Conservation (phyloP, 129 eudicot genomes). For the Rutidosis leptorrhynchoides region DNA sequence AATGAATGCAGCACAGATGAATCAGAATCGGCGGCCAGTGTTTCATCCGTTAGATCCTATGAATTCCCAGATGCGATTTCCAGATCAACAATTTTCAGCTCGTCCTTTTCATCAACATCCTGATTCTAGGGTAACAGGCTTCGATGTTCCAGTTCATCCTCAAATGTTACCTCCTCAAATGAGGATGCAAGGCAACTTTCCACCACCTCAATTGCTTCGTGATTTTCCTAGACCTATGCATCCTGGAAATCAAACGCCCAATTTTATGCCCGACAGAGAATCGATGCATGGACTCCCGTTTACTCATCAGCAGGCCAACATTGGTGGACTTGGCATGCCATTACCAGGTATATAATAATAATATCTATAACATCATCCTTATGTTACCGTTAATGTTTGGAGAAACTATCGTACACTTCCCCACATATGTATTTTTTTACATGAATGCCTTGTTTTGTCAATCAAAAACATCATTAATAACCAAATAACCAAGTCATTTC, state of each 20-base stretch:
- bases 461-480: background rate
- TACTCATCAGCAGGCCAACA: constrained; percentile 53
- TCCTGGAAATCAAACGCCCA: constrained; percentile 43
- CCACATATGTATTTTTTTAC: background rate
- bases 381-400: background rate
- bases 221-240: too few relatives aligned
- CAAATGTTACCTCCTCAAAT: constrained; percentile 75
- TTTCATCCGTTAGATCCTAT: constrained; percentile 52
- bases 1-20: background rate
- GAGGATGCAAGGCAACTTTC: constrained; percentile 67
- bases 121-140: constrained; percentile 53
- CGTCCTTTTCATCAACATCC: constrained; percentile 57
- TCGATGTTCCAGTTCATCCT: constrained; percentile 60
- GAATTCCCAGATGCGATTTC: constrained; percentile 63
- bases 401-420: background rate
- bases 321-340: constrained; percentile 63
- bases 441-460: background rate
- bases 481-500: background rate
- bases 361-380: background rate
- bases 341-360: constrained; percentile 63
- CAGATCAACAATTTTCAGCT: constrained; percentile 58
- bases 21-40: constrained; percentile 40
- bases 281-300: constrained; percentile 60
- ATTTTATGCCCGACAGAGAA: constrained; percentile 47
- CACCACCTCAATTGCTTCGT: too few relatives aligned